Percentiles rank a stretch among this genome's conserved stretches.
Conservation (phyloP, 2,329 filamentous ascomycete genomes). For the Colletotrichum gloeosporioides region DNA sequence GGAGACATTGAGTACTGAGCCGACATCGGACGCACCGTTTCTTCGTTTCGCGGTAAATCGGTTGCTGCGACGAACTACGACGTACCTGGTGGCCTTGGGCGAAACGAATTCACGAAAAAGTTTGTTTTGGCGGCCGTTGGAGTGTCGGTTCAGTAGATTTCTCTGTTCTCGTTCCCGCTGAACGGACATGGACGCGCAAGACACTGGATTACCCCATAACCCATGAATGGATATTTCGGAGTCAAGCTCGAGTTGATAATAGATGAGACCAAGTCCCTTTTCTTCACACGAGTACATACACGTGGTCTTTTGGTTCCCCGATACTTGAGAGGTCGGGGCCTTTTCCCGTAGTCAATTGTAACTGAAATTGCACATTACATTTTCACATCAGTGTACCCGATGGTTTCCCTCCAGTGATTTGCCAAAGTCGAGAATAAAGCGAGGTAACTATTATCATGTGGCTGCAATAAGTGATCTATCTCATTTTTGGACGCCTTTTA, state of each 20-base stretch:
- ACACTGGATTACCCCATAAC: slow-evolving; percentile 19
- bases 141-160: slow-evolving; percentile 20
- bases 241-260: slow-evolving; percentile 22
- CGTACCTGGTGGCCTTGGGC: background rate
- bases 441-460: background rate
- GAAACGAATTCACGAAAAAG: slow-evolving; percentile 19
- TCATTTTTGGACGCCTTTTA: background rate
- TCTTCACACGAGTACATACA: slow-evolving; percentile 7
- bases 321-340: background rate
- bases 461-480: background rate
- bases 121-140: slow-evolving; percentile 20
- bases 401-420: background rate
- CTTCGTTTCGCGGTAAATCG: background rate
- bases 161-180: slow-evolving; percentile 17
- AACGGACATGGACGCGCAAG: slow-evolving; percentile 12
- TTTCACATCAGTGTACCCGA: background rate
- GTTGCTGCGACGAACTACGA: slow-evolving; percentile 11
- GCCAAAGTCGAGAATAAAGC: background rate
- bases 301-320: background rate
- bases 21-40: background rate
- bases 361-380: background rate
- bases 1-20: slow-evolving; percentile 80
- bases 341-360: slow-evolving; percentile 9
- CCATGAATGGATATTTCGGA: slow-evolving; percentile 23
- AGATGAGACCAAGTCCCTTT: slow-evolving; percentile 20